Base-by-base conservation (phyloP, 2,329 filamentous ascomycete genomes). In the Colletotrichum acutatum region DNA sequence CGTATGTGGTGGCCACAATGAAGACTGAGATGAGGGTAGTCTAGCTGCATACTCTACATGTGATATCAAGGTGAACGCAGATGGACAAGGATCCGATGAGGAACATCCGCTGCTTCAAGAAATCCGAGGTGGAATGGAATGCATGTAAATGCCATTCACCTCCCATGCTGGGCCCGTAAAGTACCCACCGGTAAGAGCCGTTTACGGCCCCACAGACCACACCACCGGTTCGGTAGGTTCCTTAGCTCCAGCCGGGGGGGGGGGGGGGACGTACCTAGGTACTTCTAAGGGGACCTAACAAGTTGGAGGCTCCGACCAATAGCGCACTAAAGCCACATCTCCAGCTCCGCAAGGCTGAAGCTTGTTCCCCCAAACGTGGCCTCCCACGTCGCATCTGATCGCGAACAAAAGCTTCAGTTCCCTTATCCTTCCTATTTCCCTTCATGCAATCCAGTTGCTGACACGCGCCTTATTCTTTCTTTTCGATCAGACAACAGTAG, bases 291-390 rank as follows among this genome's bases (percentile, higher is more conserved):
- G 14, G n/a, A n/a, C 60, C 64, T 34, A 49, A 54, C 22, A 62
- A 28, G 16, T 26, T 49, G 22, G 16, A 56, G 62, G 62, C 52
- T 56, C n/a, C 30, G 22, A 46, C 67, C 46, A 69, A 72, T 72
- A 34, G 67, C 61, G 37, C 37, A 61, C 67, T 54, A 24, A 67
- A 71, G 68, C 63, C 68, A 71, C 56, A 65, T 68, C 62, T 71
- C 26, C 68, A 53, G 34, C 53, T 56, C 28, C 34, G 71, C 71
- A 61, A 74, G 71, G 71, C 75, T 76, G 74, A 71, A 65, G 60
- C 59, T 58, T 56, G 54, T 58, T 64, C 63, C 34, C 73, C 30
- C 58, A 74, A 63, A 74, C 32, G 73, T 66, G 66, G 66, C 58
- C 63, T 59, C 52, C 52, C 32, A 14, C 32, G 16, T 73, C 62